Evolutionary conservation across 2,329 filamentous ascomycete species (phyloP), one percentile per base, ranked within the genome.

Genomic region (Plectosphaerella cucumerina): DNA sequence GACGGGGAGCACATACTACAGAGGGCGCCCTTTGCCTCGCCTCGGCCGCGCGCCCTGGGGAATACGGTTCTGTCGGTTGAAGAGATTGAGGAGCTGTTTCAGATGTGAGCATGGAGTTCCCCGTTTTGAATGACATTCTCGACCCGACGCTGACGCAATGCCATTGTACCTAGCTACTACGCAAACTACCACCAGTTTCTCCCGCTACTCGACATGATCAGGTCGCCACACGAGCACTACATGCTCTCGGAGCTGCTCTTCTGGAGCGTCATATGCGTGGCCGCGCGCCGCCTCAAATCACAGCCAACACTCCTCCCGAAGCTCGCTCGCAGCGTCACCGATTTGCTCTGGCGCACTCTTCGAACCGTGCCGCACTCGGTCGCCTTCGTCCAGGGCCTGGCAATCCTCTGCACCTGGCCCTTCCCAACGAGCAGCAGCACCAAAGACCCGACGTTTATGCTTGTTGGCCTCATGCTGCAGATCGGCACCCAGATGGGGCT

Each of bases 381-480:
- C 9, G 17, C 37, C 3, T 35, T 46, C 15, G 50, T 60, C 6
- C 61, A 64, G 43, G 60, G 58, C 17, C 50, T 65, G 9, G 57
- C 53, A n/a, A 31, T 64, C 11, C 47, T 62, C 6, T 65, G 60
- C 46, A 60, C 55, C 5, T 65, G 61, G 60, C 61, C 61, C 15
- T 52, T 65, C 39, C 62, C 60, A 2, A 57, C 56, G 22, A 52
- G 55, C 43, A 56, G 55, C 48, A 57, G 56, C 46, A 39, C 54
- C 18, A 49, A 55, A n/a, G 56, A 64, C 50, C 49, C 59, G 2
- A 62, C 59, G 4, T 63, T 56, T 17, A 58, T 62, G 48, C 49
- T 65, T 6, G 58, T 52, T 31, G 59, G 60, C 17, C 47, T 61
- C 9, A 63, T 65, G 60, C 56, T 64, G 37, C 60, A 64, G 34